Conservation (phyloP, 306 rosid species). For the Hylodesmum podocarpum region DNA sequence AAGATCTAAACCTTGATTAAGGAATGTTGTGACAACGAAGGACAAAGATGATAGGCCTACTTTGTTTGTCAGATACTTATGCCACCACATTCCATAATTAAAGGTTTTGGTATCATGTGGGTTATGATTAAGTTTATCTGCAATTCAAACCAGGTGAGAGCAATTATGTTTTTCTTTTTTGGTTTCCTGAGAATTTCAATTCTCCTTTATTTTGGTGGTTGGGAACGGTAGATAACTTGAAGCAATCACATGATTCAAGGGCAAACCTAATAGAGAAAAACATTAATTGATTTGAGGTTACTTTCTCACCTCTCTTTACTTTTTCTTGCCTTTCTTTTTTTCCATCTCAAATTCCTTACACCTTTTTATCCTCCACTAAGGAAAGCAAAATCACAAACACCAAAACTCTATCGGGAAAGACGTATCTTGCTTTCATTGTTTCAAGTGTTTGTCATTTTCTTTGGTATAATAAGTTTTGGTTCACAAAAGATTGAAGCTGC, state of each 20-base stretch:
- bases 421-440: slow-evolving; percentile 51
- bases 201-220: slow-evolving; percentile 54
- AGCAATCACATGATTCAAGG: slow-evolving; percentile 65
- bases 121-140: slow-evolving; percentile 68
- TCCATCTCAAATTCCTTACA: slow-evolving; percentile 28
- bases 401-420: slow-evolving; percentile 45
- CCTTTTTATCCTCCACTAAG: slow-evolving; percentile 39
- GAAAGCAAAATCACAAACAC: slow-evolving; percentile 42
- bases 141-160: slow-evolving; percentile 49
- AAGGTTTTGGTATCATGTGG: slow-evolving; percentile 82
- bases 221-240: slow-evolving; percentile 77
- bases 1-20: neutral
- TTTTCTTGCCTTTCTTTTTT: neutral
- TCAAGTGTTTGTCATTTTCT: slow-evolving; percentile 57
- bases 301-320: slow-evolving; percentile 44
- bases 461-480: slow-evolving; percentile 39
- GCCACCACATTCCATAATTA: slow-evolving; percentile 51
- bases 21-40: slow-evolving; percentile 19
- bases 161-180: neutral
- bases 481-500: slow-evolving; percentile 19
- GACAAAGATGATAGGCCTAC: slow-evolving; percentile 7
- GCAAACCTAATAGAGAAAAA: slow-evolving; percentile 39
- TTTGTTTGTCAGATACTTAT: slow-evolving; percentile 14
- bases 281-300: slow-evolving; percentile 44
- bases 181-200: neutral